Conservation (phyloP, 352 stramenopile genomes). For the Discostella stelligera region DNA sequence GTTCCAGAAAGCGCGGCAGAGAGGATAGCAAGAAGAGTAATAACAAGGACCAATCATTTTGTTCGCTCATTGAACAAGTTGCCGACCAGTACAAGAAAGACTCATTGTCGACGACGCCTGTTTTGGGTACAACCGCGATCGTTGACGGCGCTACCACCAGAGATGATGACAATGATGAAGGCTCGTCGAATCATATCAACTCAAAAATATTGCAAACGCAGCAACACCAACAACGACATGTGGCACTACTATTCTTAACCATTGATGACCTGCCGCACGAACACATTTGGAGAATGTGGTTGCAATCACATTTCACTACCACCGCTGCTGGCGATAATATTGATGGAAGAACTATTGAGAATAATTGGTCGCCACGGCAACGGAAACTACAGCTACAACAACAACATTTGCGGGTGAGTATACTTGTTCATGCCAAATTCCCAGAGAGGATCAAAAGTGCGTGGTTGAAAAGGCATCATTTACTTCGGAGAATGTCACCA, state of each 20-base stretch:
- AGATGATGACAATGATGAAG: constrained; percentile 4
- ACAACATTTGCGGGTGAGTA: constrained; percentile 45
- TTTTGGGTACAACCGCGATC: no score
- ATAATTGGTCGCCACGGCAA: neutral
- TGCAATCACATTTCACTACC: constrained; percentile 6
- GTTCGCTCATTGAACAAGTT: constrained; percentile 5
- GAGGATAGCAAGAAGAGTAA: neutral
- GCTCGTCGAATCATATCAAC: neutral
- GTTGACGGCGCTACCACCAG: neutral
- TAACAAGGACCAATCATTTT: neutral
- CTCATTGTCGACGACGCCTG: neutral
- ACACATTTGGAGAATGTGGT: constrained; percentile 71
- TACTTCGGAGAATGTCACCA: constrained; percentile 29
- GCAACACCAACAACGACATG: constrained; percentile 43
- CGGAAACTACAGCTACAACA: constrained; percentile 8
- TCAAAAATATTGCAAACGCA: neutral
- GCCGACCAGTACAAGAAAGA: constrained; percentile 9
- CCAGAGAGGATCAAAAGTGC: constrained; percentile 63
- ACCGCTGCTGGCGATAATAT: neutral
- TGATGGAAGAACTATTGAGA: neutral
- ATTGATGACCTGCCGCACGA: constrained; percentile 78
- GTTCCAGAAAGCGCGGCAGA: neutral
- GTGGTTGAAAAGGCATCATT: constrained; percentile 62
- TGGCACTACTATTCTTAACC: constrained; percentile 64
- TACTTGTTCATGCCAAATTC: constrained; percentile 77